Evolutionary conservation across 352 stramenopile species (phyloP).

Genomic region (Phytophthora podocarpi): DNA sequence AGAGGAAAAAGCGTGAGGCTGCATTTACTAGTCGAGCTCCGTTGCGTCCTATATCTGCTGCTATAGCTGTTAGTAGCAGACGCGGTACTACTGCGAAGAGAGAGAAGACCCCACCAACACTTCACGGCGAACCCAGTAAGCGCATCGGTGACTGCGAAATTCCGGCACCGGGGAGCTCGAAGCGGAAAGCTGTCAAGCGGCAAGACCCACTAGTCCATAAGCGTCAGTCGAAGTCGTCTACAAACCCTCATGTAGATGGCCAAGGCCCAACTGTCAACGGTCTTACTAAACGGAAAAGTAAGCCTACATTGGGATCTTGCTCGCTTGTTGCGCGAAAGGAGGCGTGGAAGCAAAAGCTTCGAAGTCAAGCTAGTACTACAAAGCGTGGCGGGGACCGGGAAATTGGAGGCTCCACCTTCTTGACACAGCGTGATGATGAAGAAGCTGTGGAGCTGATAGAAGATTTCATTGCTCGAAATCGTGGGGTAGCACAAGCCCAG

Average conservation of each 20-base stretch:
- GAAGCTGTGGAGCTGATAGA: slow-evolving; percentile 29
- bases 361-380: not conserved
- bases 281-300: slow-evolving; percentile 13
- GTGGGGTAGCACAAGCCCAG: slow-evolving; percentile 4
- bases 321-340: slow-evolving; percentile 43
- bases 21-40: slow-evolving; percentile 21
- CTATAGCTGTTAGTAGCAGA: slow-evolving; percentile 17
- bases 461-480: slow-evolving; percentile 23
- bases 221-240: slow-evolving; percentile 9
- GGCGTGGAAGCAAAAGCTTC: slow-evolving; percentile 48
- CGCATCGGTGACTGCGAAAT: not conserved
- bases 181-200: slow-evolving; percentile 9
- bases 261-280: not conserved
- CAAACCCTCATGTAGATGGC: not conserved
- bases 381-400: not conserved
- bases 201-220: slow-evolving; percentile 28
- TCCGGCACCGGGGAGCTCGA: not conserved
- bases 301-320: slow-evolving; percentile 1
- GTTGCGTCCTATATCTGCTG: slow-evolving; percentile 22
- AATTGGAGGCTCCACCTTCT: slow-evolving; percentile 42
- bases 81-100: slow-evolving; percentile 9
- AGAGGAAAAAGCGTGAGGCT: slow-evolving; percentile 55
- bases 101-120: not conserved
- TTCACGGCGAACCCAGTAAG: not conserved
- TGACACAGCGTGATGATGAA: slow-evolving; percentile 51